Base-by-base conservation (phyloP, 192 early-diverging fungal genomes). In the Geosiphon pyriformis region DNA sequence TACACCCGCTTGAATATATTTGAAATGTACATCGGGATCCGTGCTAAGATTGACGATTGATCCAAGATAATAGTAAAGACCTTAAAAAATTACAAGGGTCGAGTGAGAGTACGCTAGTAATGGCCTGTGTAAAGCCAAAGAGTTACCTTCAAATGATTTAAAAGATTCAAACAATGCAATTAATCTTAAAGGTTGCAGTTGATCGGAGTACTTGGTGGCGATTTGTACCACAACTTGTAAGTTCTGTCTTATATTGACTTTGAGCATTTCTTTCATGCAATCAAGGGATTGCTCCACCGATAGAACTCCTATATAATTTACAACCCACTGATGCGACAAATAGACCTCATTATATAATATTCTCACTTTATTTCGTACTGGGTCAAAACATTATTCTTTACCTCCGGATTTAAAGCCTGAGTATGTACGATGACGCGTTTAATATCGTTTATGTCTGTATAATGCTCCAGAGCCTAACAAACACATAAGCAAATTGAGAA, bases 1-100 rank as follows among this genome's bases (percentile, higher is more conserved):
- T 62, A 88, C 88, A 12, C 94, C 95, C 10, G 97, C 91, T 76
- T 99, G 94, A 62, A 99, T 99, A 78, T 98, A 99, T 83, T 98
- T 98, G 84, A 95, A 96, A 67, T 96, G 92, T 0, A 99, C 97
- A 47, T 94, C 90, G 4, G 91, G 83, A 68, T 97, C 95, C 64
- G 94, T 87, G 68, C 92, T 92, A 54, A 97, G 82, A 74, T 98
- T 99, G 70, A 97, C 95, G 49, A 98, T 87, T 0, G 97, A 90
- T 1, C 94, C 95, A 34, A 99, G 77, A 78, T 94, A 99, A 77
- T 96, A 97, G 76, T 99, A 99, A 59, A 99, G 80, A 23, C 93
- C 80, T 84, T 48, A 57, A 42, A 56, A 46, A 74, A 52, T n/a
- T 34, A 37, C 46, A 25, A 6, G 37, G 15, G 7, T 10, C 37